Evolutionary conservation across 768 basidiomycete genomes (phyloP).

Genomic region (Russula abietina): DNA sequence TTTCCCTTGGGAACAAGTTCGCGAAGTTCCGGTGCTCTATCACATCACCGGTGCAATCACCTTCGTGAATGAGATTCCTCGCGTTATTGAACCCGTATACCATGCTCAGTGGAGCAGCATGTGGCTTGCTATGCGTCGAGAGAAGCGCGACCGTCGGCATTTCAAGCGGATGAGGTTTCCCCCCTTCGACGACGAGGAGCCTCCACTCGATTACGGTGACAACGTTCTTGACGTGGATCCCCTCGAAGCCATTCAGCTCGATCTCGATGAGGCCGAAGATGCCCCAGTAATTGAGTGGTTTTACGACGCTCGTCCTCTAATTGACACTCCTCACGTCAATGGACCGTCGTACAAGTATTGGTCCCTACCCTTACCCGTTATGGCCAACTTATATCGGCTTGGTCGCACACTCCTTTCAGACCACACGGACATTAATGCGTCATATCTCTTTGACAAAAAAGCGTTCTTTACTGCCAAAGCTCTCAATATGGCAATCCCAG

Average conservation of each 20-base stretch:
- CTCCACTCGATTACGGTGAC: constrained; percentile 97
- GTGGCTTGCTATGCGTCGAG: constrained; percentile 99
- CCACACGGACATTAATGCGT: constrained; percentile 83
- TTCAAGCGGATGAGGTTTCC: constrained; percentile 99
- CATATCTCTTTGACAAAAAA: constrained; percentile 95
- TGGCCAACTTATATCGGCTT: constrained; percentile 95
- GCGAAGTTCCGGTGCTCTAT: constrained; percentile 96
- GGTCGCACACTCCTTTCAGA: constrained; percentile 93
- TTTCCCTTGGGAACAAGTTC: constrained; percentile 97
- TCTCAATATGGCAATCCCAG: constrained; percentile 93
- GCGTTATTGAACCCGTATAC: constrained; percentile 94
- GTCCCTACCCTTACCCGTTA: constrained; percentile 86
- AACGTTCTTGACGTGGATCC: constrained; percentile 98
- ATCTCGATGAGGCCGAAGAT: constrained; percentile 90
- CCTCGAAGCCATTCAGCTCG: constrained; percentile 94
- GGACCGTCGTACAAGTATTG: constrained; percentile 91
- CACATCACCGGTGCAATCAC: constrained; percentile 99
- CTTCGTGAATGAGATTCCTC: constrained; percentile 97
- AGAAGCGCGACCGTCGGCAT: constrained; percentile 96
- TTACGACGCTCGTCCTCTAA: constrained; percentile 91
- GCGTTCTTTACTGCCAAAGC: constrained; percentile 98
- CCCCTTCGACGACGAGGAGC: constrained; percentile 98
- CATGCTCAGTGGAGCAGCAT: constrained; percentile 99
- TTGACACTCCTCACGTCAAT: constrained; percentile 87
- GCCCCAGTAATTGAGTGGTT: constrained; percentile 93